A percentile compares a stretch with the other conserved stretches of the same genome.
These are phyloP conservation scores for Tetracladium setigerum DNA, from an alignment of 495 filamentous ascomycete genomes.

Conservation along the genomic window DNA sequence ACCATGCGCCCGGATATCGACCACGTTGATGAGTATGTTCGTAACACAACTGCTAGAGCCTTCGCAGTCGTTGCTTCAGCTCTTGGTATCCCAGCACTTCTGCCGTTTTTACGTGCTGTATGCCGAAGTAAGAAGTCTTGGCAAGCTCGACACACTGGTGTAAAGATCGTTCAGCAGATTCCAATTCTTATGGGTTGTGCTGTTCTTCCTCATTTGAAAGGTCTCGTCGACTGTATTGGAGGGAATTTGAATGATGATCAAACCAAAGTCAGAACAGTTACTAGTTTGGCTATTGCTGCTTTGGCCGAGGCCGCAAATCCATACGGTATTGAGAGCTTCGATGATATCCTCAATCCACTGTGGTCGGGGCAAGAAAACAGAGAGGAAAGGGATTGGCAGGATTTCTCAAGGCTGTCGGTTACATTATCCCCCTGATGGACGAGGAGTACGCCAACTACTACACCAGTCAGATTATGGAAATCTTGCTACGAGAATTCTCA, in stretches of 20 bases:
- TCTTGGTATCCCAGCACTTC: conserved; percentile 87
- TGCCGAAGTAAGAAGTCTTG: conserved; percentile 98
- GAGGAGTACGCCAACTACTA: conserved; percentile 99
- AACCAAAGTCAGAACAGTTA: conserved; percentile 93
- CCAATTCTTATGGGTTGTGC: conserved; percentile 99
- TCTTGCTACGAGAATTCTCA: conserved; percentile 88
- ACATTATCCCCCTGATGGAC: conserved; percentile 98
- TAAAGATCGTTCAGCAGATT: conserved; percentile 98
- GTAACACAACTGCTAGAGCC: conserved; percentile 95
- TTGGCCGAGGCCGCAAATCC: conserved; percentile 95
- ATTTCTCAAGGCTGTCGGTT: conserved; percentile 95
- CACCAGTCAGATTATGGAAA: conserved; percentile 97
- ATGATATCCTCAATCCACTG: conserved; percentile 92
- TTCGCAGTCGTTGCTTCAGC: conserved; percentile 97
- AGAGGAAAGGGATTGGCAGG: conserved; percentile 92
- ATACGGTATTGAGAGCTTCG: conserved; percentile 98
- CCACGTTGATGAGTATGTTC: conserved; percentile 96
- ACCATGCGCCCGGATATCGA: conserved; percentile 99
- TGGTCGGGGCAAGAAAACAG: conserved; percentile 97
- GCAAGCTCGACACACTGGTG: conserved; percentile 98
- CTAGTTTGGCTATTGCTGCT: conserved; percentile 89
- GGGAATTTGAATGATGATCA: conserved; percentile 96
- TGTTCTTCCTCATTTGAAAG: conserved; percentile 91
- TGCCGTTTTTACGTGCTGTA: conserved; percentile 92
- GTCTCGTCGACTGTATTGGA: conserved; percentile 91